Evolutionary conservation across 192 early-diverging fungal genomes (phyloP).

Genomic region (Spizellomyces punctatus): DNA sequence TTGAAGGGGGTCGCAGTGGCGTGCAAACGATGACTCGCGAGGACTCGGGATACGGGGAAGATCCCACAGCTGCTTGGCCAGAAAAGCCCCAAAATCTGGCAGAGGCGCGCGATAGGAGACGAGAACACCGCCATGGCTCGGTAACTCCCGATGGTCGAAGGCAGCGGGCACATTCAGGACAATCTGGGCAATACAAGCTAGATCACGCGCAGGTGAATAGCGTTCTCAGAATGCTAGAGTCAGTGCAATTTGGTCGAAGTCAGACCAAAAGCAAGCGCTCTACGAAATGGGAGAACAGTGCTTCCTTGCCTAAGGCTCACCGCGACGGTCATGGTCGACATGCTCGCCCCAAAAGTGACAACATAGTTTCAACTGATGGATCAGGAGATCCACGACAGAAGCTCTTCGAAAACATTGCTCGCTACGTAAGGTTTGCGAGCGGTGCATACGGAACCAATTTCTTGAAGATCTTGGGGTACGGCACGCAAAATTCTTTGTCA

Average conservation of each 20-base stretch:
- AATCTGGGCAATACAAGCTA: conserved; percentile 6
- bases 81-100: background rate
- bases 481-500: background rate
- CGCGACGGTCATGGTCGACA: too few relatives aligned
- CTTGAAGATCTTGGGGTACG: conserved; percentile 40
- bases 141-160: conserved; percentile 13
- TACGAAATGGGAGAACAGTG: conserved; percentile 13
- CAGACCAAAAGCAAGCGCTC: background rate
- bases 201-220: conserved; percentile 15
- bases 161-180: conserved; percentile 13
- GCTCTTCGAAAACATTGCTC: conserved; percentile 33
- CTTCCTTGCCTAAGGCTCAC: too few relatives aligned
- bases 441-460: conserved; percentile 49
- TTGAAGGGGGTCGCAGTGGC: conserved; percentile 1
- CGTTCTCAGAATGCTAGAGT: conserved; percentile 21
- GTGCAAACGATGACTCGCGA: background rate
- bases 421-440: conserved; percentile 51
- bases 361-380: too few relatives aligned
- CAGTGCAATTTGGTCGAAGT: conserved; percentile 14
- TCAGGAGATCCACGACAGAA: conserved; percentile 12
- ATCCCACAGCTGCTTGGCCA: background rate
- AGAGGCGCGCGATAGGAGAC: background rate
- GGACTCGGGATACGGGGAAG: background rate
- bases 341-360: too few relatives aligned
- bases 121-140: conserved; percentile 4